Conservation (phyloP, 345 rosid species). For the Eucalyptus viminalis region DNA sequence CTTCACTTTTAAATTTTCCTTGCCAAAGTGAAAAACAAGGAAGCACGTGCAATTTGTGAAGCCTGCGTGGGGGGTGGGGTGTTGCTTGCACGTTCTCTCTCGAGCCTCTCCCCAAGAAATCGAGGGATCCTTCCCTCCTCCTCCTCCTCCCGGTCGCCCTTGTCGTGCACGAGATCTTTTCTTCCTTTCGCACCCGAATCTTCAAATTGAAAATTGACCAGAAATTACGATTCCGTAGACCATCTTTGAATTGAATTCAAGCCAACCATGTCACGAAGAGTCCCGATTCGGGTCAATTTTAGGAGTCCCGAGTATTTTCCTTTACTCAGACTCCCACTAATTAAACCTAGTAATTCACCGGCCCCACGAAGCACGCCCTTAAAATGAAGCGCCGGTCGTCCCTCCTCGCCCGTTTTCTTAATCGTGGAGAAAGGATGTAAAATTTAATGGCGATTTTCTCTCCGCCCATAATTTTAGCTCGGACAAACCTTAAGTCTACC, state of each 20-base stretch:
- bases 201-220: not conserved
- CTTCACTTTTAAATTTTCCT: not conserved
- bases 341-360: not conserved
- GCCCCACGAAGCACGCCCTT: rapidly evolving
- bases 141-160: not conserved
- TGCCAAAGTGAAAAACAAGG: not conserved
- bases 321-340: not conserved
- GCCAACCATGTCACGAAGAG: not conserved
- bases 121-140: not conserved
- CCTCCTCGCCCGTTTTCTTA: not conserved
- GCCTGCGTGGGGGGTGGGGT: not conserved
- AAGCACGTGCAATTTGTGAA: not conserved
- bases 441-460: not conserved
- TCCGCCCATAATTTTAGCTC: not conserved
- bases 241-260: not conserved
- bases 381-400: not conserved
- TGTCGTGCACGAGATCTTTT: not conserved
- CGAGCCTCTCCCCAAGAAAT: rapidly evolving
- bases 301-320: not conserved
- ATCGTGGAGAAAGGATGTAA: not conserved
- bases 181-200: not conserved
- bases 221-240: not conserved
- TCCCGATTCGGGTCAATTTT: not conserved
- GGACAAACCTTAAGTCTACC: not conserved
- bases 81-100: not conserved